These are phyloP conservation scores for Coelastrella sp. DNA, from an alignment of 139 green algal species.

Conservation along the genomic window DNA sequence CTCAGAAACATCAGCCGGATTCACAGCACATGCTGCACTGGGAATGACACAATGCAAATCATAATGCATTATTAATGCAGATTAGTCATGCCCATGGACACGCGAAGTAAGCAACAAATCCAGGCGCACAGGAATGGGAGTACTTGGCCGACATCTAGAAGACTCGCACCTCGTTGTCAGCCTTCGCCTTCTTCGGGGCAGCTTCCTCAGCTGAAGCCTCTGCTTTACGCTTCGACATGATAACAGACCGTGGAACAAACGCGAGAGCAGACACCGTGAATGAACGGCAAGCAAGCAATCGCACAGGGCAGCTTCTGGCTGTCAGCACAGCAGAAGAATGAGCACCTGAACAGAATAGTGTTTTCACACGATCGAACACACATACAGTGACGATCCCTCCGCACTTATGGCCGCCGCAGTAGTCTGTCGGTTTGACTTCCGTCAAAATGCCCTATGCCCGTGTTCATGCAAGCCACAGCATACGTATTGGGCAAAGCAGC, in stretches of 20 bases:
- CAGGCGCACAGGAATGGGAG: neutral
- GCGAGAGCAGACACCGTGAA: neutral
- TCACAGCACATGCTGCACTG: neutral
- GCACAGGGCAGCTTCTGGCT: no score
- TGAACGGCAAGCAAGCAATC: neutral
- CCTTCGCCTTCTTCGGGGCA: conserved; percentile 9
- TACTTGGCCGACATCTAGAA: conserved; percentile 4
- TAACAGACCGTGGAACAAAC: conserved; percentile 17
- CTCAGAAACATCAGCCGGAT: neutral
- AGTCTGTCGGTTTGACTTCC: neutral
- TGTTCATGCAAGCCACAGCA: no score
- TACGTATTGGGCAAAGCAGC: no score
- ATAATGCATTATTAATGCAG: no score
- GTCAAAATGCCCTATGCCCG: neutral
- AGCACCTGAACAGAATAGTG: no score
- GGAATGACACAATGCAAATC: neutral
- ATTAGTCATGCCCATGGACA: no score
- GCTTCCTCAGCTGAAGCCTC: neutral
- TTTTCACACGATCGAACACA: no score
- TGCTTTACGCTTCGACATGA: conserved; percentile 33
- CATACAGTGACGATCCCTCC: no score
- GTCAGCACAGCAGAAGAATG: no score
- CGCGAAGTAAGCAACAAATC: neutral
- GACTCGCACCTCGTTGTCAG: neutral
- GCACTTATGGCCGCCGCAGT: neutral